Percentiles rank a stretch among this genome's conserved stretches.
phyloP scores from a whole-genome alignment of 2,329 filamentous ascomycete species.

The Phyllosticta paracitricarpa region DNA sequence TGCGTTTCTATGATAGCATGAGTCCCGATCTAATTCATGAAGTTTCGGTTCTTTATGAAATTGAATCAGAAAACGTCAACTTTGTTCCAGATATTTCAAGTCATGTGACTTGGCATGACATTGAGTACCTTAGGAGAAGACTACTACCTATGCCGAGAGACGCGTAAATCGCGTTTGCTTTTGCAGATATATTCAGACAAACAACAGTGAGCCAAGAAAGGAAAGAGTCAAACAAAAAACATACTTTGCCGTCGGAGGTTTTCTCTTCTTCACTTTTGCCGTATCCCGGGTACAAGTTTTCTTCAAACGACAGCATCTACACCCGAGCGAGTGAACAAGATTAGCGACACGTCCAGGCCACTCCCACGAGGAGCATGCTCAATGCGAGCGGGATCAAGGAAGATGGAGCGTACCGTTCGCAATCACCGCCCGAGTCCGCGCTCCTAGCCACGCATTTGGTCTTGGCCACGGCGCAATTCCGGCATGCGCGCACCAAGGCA shows the following conservation, averaged over 20 bases:
- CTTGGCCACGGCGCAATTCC: constrained; percentile 9
- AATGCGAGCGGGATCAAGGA: neutral
- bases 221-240: neutral
- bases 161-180: neutral
- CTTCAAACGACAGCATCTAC: constrained; percentile 7
- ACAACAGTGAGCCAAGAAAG: neutral
- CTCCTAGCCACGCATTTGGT: constrained; percentile 8
- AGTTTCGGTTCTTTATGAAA: neutral
- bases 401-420: constrained; percentile 5
- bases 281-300: constrained; percentile 3
- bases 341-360: neutral
- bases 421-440: constrained; percentile 1
- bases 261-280: constrained; percentile 7
- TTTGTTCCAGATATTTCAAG: neutral
- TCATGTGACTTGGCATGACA: neutral
- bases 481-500: constrained; percentile 6
- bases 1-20: neutral
- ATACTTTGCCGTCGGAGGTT: constrained; percentile 10
- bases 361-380: neutral
- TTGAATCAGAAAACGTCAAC: too few species aligned
- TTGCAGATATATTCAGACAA: neutral
- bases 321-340: neutral
- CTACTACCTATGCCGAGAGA: neutral
- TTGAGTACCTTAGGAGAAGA: neutral
- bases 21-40: neutral